Evolutionary conservation across 225 moss, liverwort and hornwort species (phyloP).

Genomic region (Straminergon stramineum): DNA sequence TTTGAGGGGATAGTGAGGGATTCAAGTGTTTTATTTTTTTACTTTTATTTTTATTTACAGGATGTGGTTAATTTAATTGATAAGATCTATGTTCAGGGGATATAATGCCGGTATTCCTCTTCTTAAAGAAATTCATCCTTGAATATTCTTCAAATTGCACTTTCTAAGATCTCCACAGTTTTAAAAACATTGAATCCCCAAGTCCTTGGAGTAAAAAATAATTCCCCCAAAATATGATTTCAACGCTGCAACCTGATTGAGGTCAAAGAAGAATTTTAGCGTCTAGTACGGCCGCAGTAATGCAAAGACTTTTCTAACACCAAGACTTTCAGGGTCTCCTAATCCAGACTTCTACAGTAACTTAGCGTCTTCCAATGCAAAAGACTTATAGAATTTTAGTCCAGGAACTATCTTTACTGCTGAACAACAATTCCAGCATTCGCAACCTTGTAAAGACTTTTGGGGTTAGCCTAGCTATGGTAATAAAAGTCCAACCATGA

Average conservation of each 20-base stretch:
- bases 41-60: accelerated
- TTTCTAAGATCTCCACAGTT: neutral
- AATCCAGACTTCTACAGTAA: neutral
- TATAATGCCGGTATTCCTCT: neutral
- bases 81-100: neutral
- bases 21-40: neutral
- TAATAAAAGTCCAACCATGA: neutral
- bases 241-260: neutral
- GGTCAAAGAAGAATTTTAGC: neutral
- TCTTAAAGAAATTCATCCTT: neutral
- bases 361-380: neutral
- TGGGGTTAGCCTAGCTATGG: neutral
- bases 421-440: neutral
- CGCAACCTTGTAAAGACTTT: neutral
- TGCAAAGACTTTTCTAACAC: neutral
- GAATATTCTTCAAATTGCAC: neutral
- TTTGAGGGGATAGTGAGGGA: too few species aligned
- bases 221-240: neutral
- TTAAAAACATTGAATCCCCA: neutral
- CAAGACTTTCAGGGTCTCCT: neutral
- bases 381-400: neutral
- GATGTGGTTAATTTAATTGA: too few species aligned
- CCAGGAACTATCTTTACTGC: neutral
- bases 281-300: neutral
- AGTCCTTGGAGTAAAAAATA: neutral